phyloP scores from a whole-genome alignment of 352 stramenopile genomes.

The Pythium brachiatum region DNA sequence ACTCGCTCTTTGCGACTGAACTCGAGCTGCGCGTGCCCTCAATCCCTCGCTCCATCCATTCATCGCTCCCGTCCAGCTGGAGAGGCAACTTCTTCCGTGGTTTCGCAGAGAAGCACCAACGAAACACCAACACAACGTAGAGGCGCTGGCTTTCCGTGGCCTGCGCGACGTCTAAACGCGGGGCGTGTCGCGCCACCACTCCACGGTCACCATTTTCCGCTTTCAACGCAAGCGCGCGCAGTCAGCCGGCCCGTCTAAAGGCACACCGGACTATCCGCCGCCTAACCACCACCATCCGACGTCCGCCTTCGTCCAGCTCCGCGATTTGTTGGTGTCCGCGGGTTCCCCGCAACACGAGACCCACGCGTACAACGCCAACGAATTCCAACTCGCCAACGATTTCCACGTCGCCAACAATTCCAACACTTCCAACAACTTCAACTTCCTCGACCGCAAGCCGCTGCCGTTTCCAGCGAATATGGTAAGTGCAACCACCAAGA shows the following conservation, averaged over 20 bases:
- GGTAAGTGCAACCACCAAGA: conserved; percentile 1
- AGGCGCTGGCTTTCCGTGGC: background rate
- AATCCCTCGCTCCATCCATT: background rate
- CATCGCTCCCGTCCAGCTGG: background rate
- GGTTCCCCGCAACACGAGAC: background rate
- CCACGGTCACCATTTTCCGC: conserved; percentile 14
- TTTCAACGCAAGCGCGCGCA: conserved; percentile 20
- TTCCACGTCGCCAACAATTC: background rate
- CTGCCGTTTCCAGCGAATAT: background rate
- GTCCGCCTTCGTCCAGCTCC: background rate
- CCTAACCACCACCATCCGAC: background rate
- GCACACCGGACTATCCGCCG: background rate
- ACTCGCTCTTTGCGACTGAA: conserved; percentile 1
- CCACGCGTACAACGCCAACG: background rate
- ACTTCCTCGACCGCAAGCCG: background rate
- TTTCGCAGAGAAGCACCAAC: background rate
- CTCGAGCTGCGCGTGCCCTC: background rate
- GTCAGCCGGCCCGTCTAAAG: background rate
- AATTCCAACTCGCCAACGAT: conserved; percentile 4
- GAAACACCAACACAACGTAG: background rate
- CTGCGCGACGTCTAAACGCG: background rate
- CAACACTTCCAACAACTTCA: conserved; percentile 3
- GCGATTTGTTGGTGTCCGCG: background rate
- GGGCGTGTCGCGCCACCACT: background rate
- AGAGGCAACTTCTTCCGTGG: background rate